Evolutionary conservation across 129 eudicot genomes (phyloP).

Genomic region (Flaveria trinervia): DNA sequence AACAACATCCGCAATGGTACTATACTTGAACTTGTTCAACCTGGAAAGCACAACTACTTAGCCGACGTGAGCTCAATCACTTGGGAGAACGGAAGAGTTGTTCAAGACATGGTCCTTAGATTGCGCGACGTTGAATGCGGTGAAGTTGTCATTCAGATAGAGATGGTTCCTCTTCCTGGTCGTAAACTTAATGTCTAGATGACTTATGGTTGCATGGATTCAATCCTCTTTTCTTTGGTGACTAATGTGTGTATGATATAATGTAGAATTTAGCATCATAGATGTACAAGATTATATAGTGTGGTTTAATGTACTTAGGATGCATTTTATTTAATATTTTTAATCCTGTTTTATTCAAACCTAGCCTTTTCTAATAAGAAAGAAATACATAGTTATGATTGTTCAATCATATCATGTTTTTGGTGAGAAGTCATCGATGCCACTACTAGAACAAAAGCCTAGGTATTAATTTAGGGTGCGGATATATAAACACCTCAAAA

Average conservation of each 20-base stretch:
- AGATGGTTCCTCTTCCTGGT: slow-evolving; percentile 55
- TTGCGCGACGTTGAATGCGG: slow-evolving; percentile 54
- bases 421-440: too few species aligned
- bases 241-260: background rate
- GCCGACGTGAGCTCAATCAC: slow-evolving; percentile 43
- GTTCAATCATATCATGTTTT: too few species aligned
- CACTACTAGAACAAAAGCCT: too few species aligned
- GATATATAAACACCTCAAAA: too few species aligned
- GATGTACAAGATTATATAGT: background rate
- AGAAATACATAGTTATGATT: too few species aligned
- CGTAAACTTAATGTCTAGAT: slow-evolving; percentile 27
- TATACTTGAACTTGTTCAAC: slow-evolving; percentile 53
- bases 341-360: too few species aligned
- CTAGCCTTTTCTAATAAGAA: too few species aligned
- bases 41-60: slow-evolving; percentile 37
- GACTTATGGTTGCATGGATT: background rate
- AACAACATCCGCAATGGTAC: slow-evolving; percentile 52
- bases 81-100: slow-evolving; percentile 53
- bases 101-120: slow-evolving; percentile 56
- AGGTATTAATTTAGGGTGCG: too few species aligned
- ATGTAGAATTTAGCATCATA: background rate
- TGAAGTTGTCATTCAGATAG: slow-evolving; percentile 52
- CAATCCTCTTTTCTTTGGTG: background rate
- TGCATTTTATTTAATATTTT: too few species aligned
- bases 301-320: slow-evolving; percentile 2